Evolutionary conservation across 2,329 filamentous ascomycete genomes (phyloP), one percentile per base, ranked within the genome.

Genomic region (Fusarium chuoi): DNA sequence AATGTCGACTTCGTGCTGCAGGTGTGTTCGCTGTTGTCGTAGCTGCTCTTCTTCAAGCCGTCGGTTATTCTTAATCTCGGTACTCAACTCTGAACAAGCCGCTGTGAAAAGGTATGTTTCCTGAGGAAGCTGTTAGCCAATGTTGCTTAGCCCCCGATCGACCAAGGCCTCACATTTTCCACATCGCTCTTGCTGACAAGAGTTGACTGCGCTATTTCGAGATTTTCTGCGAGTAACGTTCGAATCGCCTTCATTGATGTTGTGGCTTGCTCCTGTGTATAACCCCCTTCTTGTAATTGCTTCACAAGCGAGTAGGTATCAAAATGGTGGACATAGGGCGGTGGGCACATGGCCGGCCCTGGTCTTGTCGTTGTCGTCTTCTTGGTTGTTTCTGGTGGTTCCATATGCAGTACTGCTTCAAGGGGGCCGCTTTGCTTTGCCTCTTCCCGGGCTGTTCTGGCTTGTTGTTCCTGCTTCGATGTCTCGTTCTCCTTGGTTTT

Each of bases 1-100:
- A 24, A 98, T 97, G 81, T 99, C 96, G n/a, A 95, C 91, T 81
- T 98, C 96, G 81, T 98, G 95, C 84, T 98, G 95, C 74, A 99
- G 83, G 55, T 95, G 91, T 8, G 93, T 94, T 45, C 96, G 88
- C 80, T 98, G 93, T 73, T 94, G 92, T 41, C 95, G 90, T 84
- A 94, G 92, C 68, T 92, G 89, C 82, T 98, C 95, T 72, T 95
- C 92, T 74, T 94, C 91, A 1, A 90, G 87, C 74, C 92, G 92
- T 30, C 94, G 88, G 62, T 92, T 92, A 71, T 95, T 94, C 73
- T 90, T 91, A 24, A 98, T 91, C 81, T 98, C 96, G 30, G 94
- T 95, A 77, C 91, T 90, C 39, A 99, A 88, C 84, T 99, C 96
- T 7, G 93, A 95, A 81, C 96, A 98, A 6, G 96, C 96, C 5